Percentiles rank a stretch among this genome's conserved stretches.
Evolutionary conservation across 2,329 filamentous ascomycete genomes (phyloP).

Genomic region (Podosphaera aphanis): DNA sequence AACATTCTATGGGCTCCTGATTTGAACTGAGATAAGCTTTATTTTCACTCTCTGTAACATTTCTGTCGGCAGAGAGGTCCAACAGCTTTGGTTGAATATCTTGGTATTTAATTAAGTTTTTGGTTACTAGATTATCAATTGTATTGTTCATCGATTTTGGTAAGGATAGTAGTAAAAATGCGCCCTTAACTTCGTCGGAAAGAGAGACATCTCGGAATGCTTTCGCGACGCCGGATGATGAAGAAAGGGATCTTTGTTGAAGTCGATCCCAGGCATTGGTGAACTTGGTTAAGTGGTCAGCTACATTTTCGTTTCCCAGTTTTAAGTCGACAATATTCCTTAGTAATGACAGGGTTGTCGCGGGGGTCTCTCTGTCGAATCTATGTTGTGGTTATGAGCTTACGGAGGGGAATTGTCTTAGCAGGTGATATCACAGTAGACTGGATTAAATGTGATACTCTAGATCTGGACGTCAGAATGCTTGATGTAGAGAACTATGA

Average conservation of each 20-base stretch:
- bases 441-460: too few species aligned
- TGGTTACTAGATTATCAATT: neutral
- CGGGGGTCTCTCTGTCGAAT: neutral
- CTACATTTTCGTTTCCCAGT: neutral
- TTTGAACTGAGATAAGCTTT: neutral
- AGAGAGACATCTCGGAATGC: neutral
- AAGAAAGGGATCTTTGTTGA: neutral
- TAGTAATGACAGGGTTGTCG: neutral
- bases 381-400: too few species aligned
- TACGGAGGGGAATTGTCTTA: too few species aligned
- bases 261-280: neutral
- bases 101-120: constrained; percentile 1
- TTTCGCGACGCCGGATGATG: neutral
- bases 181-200: neutral
- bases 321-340: neutral
- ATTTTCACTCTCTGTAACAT: neutral
- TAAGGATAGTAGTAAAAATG: neutral
- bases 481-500: too few species aligned
- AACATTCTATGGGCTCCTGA: neutral
- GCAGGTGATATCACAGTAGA: too few species aligned
- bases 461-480: too few species aligned
- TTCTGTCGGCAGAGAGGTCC: neutral
- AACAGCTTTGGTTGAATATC: neutral
- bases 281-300: neutral
- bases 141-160: neutral